Conservation (phyloP, 2,329 filamentous ascomycete species). For the Chaetothyriales sp. region DNA sequence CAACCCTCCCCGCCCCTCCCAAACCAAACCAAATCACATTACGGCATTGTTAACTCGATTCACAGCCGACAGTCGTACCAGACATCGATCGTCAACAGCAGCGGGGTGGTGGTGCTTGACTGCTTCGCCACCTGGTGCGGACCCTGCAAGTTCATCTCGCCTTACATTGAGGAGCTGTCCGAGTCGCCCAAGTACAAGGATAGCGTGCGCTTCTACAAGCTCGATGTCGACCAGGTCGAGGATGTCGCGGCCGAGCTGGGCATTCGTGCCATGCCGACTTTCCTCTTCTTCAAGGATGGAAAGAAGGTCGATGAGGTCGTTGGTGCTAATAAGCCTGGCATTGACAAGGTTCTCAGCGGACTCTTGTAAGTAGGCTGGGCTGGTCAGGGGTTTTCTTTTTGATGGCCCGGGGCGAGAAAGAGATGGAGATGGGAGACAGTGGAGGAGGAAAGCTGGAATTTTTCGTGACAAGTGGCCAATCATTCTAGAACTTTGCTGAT, state of each 20-base stretch:
- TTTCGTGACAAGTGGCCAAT: no score
- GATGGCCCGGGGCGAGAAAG: no score
- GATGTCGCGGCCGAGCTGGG: conserved; percentile 62
- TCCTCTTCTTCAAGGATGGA: conserved; percentile 68
- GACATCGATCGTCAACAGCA: conserved; percentile 34
- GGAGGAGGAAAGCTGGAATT: no score
- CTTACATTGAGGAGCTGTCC: conserved; percentile 40
- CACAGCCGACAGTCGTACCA: conserved; percentile 46
- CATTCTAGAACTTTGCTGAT: no score
- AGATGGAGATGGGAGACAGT: no score
- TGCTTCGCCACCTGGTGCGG: conserved; percentile 86
- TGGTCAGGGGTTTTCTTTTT: no score
- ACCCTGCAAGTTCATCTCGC: conserved; percentile 83
- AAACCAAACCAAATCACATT: conserved; percentile 11
- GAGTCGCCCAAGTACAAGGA: conserved; percentile 46
- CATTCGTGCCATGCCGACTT: conserved; percentile 86
- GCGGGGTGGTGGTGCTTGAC: conserved; percentile 62
- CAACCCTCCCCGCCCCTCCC: no score
- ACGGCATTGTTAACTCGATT: conserved; percentile 19
- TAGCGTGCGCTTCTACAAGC: conserved; percentile 62
- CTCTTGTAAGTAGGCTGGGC: background rate
- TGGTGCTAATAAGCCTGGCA: conserved; percentile 61
- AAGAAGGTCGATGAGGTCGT: conserved; percentile 58
- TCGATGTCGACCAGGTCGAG: conserved; percentile 73
- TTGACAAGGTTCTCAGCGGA: conserved; percentile 23